Conservation (phyloP, 2,329 filamentous ascomycete genomes). For the Conoideocrella luteorostrata region DNA sequence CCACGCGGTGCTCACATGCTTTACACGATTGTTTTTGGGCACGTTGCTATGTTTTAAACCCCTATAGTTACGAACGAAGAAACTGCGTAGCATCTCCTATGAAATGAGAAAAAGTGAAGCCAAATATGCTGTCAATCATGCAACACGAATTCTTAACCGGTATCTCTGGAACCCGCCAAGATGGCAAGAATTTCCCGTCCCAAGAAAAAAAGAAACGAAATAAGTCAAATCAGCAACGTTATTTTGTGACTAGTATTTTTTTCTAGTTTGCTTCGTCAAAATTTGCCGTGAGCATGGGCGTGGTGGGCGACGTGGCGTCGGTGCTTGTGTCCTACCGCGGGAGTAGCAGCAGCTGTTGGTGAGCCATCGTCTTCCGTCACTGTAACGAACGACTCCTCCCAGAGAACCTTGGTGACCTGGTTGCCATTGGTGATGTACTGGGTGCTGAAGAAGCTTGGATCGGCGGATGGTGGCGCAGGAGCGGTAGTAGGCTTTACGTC, state of each 20-base stretch:
- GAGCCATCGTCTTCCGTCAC: constrained; percentile 40
- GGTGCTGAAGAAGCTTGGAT: constrained; percentile 39
- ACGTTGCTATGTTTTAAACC: constrained; percentile 17
- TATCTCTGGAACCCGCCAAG: constrained; percentile 32
- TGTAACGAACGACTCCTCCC: constrained; percentile 49
- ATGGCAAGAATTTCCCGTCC: constrained; percentile 14
- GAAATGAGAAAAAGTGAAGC: constrained; percentile 15
- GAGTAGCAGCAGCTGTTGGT: constrained; percentile 30
- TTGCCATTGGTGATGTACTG: constrained; percentile 45
- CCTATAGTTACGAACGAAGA: constrained; percentile 26
- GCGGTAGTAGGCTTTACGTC: constrained; percentile 10
- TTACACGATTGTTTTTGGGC: constrained; percentile 2
- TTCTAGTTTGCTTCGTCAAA: constrained; percentile 15
- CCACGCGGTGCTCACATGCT: too few species aligned
- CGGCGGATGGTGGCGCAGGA: constrained; percentile 15
- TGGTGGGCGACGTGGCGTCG: constrained; percentile 29
- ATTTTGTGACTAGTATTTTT: constrained; percentile 11
- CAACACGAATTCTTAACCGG: constrained; percentile 19
- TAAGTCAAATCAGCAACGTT: constrained; percentile 11
- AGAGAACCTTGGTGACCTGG: constrained; percentile 49
- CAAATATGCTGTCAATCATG: constrained; percentile 29
- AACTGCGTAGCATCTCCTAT: constrained; percentile 24
- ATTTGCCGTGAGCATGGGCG: constrained; percentile 30
- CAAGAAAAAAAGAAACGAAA: constrained; percentile 10
- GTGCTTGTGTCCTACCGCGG: constrained; percentile 12